Evolutionary conservation across 306 rosid species (phyloP).

Genomic region (Ochetophila trinervis): DNA sequence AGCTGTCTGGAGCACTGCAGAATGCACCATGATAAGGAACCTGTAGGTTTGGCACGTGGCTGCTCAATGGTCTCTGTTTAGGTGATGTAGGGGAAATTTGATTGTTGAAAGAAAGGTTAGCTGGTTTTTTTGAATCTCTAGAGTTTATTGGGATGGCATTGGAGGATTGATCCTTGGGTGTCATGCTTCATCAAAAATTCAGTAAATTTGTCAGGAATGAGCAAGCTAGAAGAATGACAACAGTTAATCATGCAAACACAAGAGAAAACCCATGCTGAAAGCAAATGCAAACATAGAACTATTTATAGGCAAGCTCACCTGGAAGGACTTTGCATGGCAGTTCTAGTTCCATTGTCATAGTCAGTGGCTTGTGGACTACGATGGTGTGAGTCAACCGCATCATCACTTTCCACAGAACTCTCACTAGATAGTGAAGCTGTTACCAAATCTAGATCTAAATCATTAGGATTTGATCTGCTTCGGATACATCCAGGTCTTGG

Average conservation of each 20-base stretch:
- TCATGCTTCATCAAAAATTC: slow-evolving; percentile 43
- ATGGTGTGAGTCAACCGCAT: slow-evolving; percentile 61
- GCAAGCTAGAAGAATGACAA: slow-evolving; percentile 26
- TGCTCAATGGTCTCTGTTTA: slow-evolving; percentile 71
- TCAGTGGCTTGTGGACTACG: slow-evolving; percentile 77
- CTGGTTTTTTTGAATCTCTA: slow-evolving; percentile 55
- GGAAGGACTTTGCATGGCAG: slow-evolving; percentile 70
- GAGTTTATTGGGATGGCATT: slow-evolving; percentile 43
- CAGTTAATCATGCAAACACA: slow-evolving; percentile 17
- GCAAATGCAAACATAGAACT: slow-evolving; percentile 20
- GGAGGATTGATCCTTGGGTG: slow-evolving; percentile 66
- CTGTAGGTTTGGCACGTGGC: slow-evolving; percentile 81
- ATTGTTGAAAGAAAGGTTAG: slow-evolving; percentile 47
- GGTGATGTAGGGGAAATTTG: slow-evolving; percentile 58
- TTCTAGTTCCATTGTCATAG: slow-evolving; percentile 63
- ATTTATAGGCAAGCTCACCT: slow-evolving; percentile 46
- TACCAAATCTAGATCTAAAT: slow-evolving; percentile 74
- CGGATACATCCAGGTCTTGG: slow-evolving; percentile 78
- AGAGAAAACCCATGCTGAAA: slow-evolving; percentile 22
- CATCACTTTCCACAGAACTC: slow-evolving; percentile 72
- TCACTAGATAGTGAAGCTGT: slow-evolving; percentile 70
- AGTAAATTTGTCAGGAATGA: slow-evolving; percentile 36
- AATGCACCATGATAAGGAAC: slow-evolving; percentile 79
- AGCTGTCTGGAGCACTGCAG: slow-evolving; percentile 89
- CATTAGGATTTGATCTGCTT: slow-evolving; percentile 50